Percentiles rank a stretch among this genome's conserved stretches.
phyloP scores from a whole-genome alignment of 2,329 filamentous ascomycete genomes.

The Claviceps maximensis region DNA sequence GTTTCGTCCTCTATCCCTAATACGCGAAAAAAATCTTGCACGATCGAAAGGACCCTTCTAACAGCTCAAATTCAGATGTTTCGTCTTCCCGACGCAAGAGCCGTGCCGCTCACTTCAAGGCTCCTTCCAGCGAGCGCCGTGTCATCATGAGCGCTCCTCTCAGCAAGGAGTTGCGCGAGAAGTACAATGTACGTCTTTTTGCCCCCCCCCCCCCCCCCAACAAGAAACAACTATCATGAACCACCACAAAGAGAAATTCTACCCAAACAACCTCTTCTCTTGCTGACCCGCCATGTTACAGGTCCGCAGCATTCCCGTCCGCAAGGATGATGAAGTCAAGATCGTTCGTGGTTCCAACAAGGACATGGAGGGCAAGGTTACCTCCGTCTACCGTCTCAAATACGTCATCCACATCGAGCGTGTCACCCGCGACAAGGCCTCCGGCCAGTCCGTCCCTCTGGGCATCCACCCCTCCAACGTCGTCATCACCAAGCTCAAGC shows the following conservation, averaged over 20 bases:
- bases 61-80: conserved; percentile 33
- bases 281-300: conserved; percentile 20
- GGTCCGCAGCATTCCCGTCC: conserved; percentile 92
- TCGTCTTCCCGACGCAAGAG: conserved; percentile 89
- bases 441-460: conserved; percentile 88
- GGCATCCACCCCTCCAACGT: conserved; percentile 95
- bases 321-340: conserved; percentile 92
- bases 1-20: background rate
- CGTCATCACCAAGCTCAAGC: conserved; percentile 97
- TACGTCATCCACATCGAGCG: conserved; percentile 96
- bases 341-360: conserved; percentile 91
- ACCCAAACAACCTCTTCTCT: background rate
- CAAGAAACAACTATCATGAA: background rate
- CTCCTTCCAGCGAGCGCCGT: conserved; percentile 86
- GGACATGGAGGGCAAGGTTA: conserved; percentile 97
- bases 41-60: background rate
- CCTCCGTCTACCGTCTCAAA: conserved; percentile 95
- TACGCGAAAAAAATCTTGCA: background rate
- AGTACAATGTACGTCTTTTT: conserved; percentile 75
- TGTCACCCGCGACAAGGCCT: conserved; percentile 92
- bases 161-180: conserved; percentile 93
- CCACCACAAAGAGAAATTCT: background rate
- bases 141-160: conserved; percentile 94
- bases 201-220: background rate
- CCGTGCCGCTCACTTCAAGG: conserved; percentile 95